Base-by-base conservation (phyloP, 2,329 filamentous ascomycete species). In the Podosphaera aphanis region DNA sequence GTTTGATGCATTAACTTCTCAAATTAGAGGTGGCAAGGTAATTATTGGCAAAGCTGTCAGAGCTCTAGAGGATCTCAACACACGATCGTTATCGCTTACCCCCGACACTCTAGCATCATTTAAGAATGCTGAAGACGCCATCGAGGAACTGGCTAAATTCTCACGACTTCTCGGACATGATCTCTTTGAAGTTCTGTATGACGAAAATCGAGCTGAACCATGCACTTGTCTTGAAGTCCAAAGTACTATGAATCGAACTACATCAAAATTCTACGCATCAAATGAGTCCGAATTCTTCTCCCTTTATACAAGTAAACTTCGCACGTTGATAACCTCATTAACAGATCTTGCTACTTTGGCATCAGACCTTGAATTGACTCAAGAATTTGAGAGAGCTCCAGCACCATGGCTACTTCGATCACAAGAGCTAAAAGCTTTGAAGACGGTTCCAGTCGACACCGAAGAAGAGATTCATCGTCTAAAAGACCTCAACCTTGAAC, bases 401-500 rank as follows among this genome's bases (percentile, higher is more conserved):
- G 73, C 80, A 2, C 90, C 90, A 2, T 98, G 90, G 90, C 69
- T 81, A 45, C 68, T 84, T 27, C 79, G 86, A 46, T 78, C 84
- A 2, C 74, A 81, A 54, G 80, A 90, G 55, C 70, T 95, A 45
- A 83, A 79, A 60, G 74, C 75, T n/a, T 79, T 79, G 52, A 88
- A 90, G 65, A 77, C 74, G 19, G 73, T 83, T 31, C 79, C 83
- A 0, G 70, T 85, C 35, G 84, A 93, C 56, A 77, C 80, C 0
- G 84, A 93, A 57, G 82, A 88, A 56, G 83, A 93, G 59, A 71
- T 94, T 46, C 74, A 79, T 5, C 75, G 78, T 18, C 67, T 93
- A 47, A 83, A 79, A 55, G 82, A 86, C 45, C 79, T 88, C 52
- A 73, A 90, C 52, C 75, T 78, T 52, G 83, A 88, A 56, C 77